Evolutionary conservation across 2,329 filamentous ascomycete genomes (phyloP), one percentile per base, ranked within the genome.

Genomic region (Chrysoporthe austroafricana): DNA sequence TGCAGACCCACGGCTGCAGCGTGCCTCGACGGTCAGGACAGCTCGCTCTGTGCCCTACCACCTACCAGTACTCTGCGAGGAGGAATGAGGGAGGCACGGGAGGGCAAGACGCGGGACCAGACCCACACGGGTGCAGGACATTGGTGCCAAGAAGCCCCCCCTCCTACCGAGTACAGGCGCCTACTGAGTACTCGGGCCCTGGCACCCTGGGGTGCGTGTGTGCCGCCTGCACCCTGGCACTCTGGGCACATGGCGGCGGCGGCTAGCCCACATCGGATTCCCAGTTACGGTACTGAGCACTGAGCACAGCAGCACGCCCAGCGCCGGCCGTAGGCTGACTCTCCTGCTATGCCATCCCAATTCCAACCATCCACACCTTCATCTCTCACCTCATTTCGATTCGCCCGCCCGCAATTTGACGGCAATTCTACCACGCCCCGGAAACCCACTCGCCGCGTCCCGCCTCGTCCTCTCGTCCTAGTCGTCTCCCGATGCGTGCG

Each of bases 301-400:
- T 26, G 26, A 26, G 26, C 26, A 26, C 26, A 26, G 26, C 26
- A 26, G 26, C 26, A 39, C 36, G 36, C 36, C 36, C 36, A 39
- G 36, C 6, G 9, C 36, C 36, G 9, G 36, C 9, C 36, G 6
- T 39, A 39, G 36, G 36, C 36, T 39, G 21, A 32, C 16, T 21
- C 21, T 21, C 21, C 14, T 21, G 59, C 52, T 1, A n/a, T 21
- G 59, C 52, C 2, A n/a, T 60, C 42, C 42, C 34, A 16, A 26
- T 60, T 42, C 57, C 39, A 50, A 57, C 43, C 52, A 43, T 57
- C 36, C 52, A 64, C 52, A 64, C 52, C 62, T 43, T 63, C 62
- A 59, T 64, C 63, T 64, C 54, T 48, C 54, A 36, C 43, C 63
- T 64, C 52, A 58, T 64, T 64, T 64, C 63, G 42, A 58, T 48